Percentiles rank a stretch among this genome's conserved stretches.
Evolutionary conservation across 805 yeast genomes (phyloP).

Genomic region (Starmera pachycereana): DNA sequence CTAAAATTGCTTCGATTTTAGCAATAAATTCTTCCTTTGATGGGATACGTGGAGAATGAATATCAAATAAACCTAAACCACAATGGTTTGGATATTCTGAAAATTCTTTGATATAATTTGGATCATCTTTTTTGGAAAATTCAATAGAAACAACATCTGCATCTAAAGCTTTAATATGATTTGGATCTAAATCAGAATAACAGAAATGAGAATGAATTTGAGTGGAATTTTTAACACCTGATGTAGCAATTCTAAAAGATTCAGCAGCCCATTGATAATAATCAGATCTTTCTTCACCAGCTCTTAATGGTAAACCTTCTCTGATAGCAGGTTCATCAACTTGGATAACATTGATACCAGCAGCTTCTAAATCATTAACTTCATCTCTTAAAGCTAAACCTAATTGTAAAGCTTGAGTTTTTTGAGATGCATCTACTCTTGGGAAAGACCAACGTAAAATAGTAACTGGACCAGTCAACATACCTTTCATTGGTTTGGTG

Average conservation of each 20-base stretch:
- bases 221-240: conserved; percentile 90
- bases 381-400: conserved; percentile 98
- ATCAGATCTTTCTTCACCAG: conserved; percentile 91
- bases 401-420: conserved; percentile 92
- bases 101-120: conserved; percentile 96
- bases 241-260: conserved; percentile 98
- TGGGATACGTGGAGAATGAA: conserved; percentile 99
- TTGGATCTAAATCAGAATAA: conserved; percentile 99
- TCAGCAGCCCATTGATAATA: conserved; percentile 99
- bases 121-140: conserved; percentile 99
- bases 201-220: conserved; percentile 99
- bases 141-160: conserved; percentile 99
- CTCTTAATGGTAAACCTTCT: conserved; percentile 99
- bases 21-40: conserved; percentile 92
- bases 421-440: conserved; percentile 92
- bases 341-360: conserved; percentile 96
- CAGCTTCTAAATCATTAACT: conserved; percentile 95
- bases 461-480: conserved; percentile 99
- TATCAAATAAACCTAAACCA: conserved; percentile 98
- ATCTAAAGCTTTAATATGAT: conserved; percentile 98
- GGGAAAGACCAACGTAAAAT: conserved; percentile 99
- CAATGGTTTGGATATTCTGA: conserved; percentile 98
- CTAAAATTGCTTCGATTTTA: conserved; percentile 89
- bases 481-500: conserved; percentile 96
- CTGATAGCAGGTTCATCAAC: conserved; percentile 99